Evolutionary conservation across 257 asterid genomes (phyloP).

Genomic region (Haberlea rhodopensis): DNA sequence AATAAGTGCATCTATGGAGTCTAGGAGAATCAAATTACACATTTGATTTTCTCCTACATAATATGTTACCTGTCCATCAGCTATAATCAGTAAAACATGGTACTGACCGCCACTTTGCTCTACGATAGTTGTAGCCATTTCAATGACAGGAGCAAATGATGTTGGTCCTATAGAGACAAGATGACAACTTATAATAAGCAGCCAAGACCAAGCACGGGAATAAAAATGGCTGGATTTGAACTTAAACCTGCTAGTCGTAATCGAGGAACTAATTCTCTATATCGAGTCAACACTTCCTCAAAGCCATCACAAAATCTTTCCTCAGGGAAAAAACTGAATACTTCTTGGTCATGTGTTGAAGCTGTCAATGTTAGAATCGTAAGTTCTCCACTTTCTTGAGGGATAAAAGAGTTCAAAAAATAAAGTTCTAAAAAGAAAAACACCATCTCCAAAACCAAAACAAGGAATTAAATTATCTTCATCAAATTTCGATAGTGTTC

Average conservation of each 20-base stretch:
- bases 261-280: slow-evolving; percentile 87
- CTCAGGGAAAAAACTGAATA: slow-evolving; percentile 75
- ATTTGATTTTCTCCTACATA: not conserved
- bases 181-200: not conserved
- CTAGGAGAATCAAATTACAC: not conserved
- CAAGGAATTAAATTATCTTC: slow-evolving; percentile 93
- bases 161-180: slow-evolving; percentile 68
- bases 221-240: slow-evolving; percentile 1
- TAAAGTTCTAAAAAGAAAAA: slow-evolving; percentile 4
- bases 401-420: not conserved
- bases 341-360: slow-evolving; percentile 96
- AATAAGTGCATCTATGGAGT: no score
- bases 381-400: slow-evolving; percentile 20
- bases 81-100: slow-evolving; percentile 79
- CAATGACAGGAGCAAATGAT: slow-evolving; percentile 83
- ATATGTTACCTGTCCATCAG: slow-evolving; percentile 78
- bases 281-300: slow-evolving; percentile 83
- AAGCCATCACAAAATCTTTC: slow-evolving; percentile 87
- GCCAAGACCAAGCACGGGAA: slow-evolving; percentile 4
- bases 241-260: slow-evolving; percentile 74
- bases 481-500: slow-evolving; percentile 83
- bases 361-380: slow-evolving; percentile 51
- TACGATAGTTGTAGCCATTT: slow-evolving; percentile 80
- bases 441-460: slow-evolving; percentile 95
- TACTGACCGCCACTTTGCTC: slow-evolving; percentile 90